Evolutionary conservation across 2,329 filamentous ascomycete genomes (phyloP), one percentile per base, ranked within the genome.

Genomic region (Stagonosporopsis rhizophila): DNA sequence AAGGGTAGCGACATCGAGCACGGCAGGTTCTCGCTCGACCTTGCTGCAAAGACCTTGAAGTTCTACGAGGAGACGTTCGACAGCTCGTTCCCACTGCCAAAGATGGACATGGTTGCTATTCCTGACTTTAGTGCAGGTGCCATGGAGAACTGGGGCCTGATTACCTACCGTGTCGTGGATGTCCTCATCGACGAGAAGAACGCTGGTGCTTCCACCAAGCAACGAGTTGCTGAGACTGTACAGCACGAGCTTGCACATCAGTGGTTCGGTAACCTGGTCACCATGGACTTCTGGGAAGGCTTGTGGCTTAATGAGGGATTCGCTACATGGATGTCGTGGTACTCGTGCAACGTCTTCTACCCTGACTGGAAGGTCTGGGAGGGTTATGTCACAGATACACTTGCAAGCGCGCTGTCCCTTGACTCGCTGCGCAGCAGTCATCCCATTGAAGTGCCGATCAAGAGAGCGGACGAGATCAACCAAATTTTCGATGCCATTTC

Each of bases 291-390:
- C 83, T 98, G 94, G 94, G 92, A 97, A 77, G 94, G 93, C 51
- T 81, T 98, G 7, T 98, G 94, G 94, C 85, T 98, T 50, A 98
- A 98, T 76, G 91, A 96, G 76, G 91, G 91, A 32, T 96, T 96
- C 68, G 91, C 92, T 28, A 96, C 91, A 35, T 91, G 90, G 87
- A 92, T 95, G 91, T 93, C 90, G 58, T 89, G 92, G 91, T 95
- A 95, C 79, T 92, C 91, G 39, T 96, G 92, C 83, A 94, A 98
- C 75, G 85, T 85, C 55, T 97, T 98, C 82, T 98, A 93, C 78
- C 94, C 94, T 8, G 94, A 98, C 77, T 98, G 94, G 94, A 96
- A 96, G 78, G 92, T 98, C 14, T 98, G 94, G 94, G 87, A 98
- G 77, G 89, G 88, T 25, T 98, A 96, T 75, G 93, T 98, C 53